These are phyloP conservation scores for Phialophora macrospora DNA, from an alignment of 2,329 filamentous ascomycete genomes.

Conservation along the genomic window DNA sequence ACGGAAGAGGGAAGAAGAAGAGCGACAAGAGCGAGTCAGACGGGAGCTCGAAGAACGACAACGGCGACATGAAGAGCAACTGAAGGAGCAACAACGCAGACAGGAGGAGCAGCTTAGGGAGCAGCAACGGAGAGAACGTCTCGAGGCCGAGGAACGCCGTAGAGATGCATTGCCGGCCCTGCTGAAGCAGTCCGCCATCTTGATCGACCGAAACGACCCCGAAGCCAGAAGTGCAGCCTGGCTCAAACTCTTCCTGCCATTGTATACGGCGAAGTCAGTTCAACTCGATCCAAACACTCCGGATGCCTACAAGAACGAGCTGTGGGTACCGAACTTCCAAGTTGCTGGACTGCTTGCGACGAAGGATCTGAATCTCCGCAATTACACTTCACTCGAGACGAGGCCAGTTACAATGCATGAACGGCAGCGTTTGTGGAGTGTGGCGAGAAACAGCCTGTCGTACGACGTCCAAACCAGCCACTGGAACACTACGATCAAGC, in stretches of 20 bases:
- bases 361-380: constrained; percentile 55
- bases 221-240: constrained; percentile 50
- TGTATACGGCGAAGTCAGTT: constrained; percentile 51
- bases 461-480: constrained; percentile 48
- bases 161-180: constrained; percentile 53
- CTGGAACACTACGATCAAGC: constrained; percentile 46
- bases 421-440: constrained; percentile 54
- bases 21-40: constrained; percentile 42
- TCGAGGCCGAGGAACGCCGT: constrained; percentile 53
- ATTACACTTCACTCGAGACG: constrained; percentile 51
- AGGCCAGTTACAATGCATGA: constrained; percentile 50
- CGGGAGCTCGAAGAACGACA: constrained; percentile 49
- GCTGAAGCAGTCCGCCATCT: constrained; percentile 52
- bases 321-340: constrained; percentile 57
- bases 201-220: constrained; percentile 51
- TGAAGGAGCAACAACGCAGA: constrained; percentile 47
- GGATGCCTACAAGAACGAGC: constrained; percentile 48
- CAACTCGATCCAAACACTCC: constrained; percentile 51
- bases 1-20: constrained; percentile 36
- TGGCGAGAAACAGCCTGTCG: constrained; percentile 53
- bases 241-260: constrained; percentile 53
- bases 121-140: constrained; percentile 47
- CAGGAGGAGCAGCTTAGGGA: constrained; percentile 50
- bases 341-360: constrained; percentile 55
- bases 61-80: constrained; percentile 49